A percentile compares a stretch with the other conserved stretches of the same genome.
Evolutionary conservation across 108 stramenopile species (phyloP).

Genomic region (Hondaea fermentalgiana): DNA sequence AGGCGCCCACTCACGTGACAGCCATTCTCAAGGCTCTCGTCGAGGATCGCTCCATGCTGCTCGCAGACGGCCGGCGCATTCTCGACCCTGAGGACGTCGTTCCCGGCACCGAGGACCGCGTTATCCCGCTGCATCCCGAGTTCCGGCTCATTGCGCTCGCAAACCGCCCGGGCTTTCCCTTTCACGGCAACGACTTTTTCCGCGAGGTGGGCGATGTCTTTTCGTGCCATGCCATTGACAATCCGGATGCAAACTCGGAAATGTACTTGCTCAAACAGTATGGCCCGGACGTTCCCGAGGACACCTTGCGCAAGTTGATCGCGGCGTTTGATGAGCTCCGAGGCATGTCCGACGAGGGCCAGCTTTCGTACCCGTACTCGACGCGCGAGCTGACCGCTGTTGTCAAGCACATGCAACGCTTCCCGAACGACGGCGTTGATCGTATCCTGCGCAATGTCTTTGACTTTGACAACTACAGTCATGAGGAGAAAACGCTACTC

Average conservation of each 20-base stretch:
- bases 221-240: constrained; percentile 50
- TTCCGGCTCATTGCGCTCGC: constrained; percentile 67
- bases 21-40: constrained; percentile 69
- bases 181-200: constrained; percentile 73
- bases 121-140: constrained; percentile 61
- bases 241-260: constrained; percentile 58
- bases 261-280: constrained; percentile 56
- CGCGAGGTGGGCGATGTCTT: constrained; percentile 69
- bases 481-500: neutral
- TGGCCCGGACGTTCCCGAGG: constrained; percentile 46
- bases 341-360: constrained; percentile 22
- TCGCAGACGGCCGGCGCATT: constrained; percentile 64
- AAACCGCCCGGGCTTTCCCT: constrained; percentile 74
- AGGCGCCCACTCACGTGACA: constrained; percentile 74
- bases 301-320: constrained; percentile 48
- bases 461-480: constrained; percentile 33
- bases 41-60: constrained; percentile 70
- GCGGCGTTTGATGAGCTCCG: constrained; percentile 59
- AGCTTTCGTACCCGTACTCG: constrained; percentile 25
- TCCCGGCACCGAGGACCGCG: constrained; percentile 12
- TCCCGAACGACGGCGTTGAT: constrained; percentile 22
- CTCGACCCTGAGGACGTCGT: constrained; percentile 24
- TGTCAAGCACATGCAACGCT: constrained; percentile 25
- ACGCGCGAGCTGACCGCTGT: constrained; percentile 23
- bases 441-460: constrained; percentile 7